Base-by-base conservation (phyloP, 257 asterid genomes). In the Nicotiana attenuata region DNA sequence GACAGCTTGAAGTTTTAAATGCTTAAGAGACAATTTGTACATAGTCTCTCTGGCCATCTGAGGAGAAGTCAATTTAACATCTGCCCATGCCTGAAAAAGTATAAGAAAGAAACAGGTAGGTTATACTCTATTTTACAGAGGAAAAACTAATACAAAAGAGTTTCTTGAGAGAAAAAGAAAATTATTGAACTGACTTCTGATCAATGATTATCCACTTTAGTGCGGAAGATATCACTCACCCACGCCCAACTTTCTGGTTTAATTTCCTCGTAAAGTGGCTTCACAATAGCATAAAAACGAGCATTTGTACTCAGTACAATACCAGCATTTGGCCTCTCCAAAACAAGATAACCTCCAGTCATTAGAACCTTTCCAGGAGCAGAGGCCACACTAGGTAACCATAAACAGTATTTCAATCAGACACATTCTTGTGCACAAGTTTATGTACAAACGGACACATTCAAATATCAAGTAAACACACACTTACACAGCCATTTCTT, bases 291-390 rank as follows among this genome's bases (percentile, higher is more conserved):
- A 73, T 93, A 96, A 87, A 96, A 94, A 55, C 99, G 93, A 75
- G 99, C 95, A 87, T 96, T 96, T 28, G 99, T 94, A 84, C 99
- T 96, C 83, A 96, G 91, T 17, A 96, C 99, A 80, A 93, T 90
- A 86, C 99, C 98, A 26, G 99, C 96, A 89, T 94, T 93, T 35
- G 97, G 98, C 93, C 97, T 93, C 94, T 94, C 98, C 88, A 96
- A 85, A 63, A 96, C 86, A 85, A 96, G 97, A 90, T 96, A 96
- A 41, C 98, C 99, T 29, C 99, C 99, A 2, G 98, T 96, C 93
- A 96, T 91, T 92, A 96, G 86, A 86, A 96, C 98, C 89, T 96
- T 96, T 64, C 99, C 99, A 55, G 98, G 99, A 87, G 99, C 97
- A 85, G 99, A 96, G 83, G 98, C 97, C 86, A 93, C 94, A 84